A percentile compares a stretch with the other conserved stretches of the same genome.
phyloP scores from a whole-genome alignment of 2,329 filamentous ascomycete species.

The Calonectria henricotiae region DNA sequence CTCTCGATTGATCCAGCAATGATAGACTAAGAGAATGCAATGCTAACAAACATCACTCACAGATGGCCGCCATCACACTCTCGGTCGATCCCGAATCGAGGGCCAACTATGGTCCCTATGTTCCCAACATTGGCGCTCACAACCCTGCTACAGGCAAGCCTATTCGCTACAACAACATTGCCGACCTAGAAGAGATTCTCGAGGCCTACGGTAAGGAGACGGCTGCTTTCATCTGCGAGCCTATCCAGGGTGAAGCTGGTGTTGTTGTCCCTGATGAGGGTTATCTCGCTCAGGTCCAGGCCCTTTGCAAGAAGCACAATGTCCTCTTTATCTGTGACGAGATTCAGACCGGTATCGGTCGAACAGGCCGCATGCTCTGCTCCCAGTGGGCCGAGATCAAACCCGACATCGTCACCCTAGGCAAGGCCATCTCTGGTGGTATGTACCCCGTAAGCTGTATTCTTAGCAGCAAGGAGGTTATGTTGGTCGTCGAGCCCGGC shows the following conservation, averaged over 20 bases:
- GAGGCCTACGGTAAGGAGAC: constrained; percentile 87
- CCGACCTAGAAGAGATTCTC: constrained; percentile 84
- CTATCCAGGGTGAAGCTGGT: constrained; percentile 97
- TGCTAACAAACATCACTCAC: constrained; percentile 24
- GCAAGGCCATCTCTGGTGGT: constrained; percentile 97
- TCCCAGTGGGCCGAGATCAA: constrained; percentile 96
- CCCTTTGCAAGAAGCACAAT: constrained; percentile 94
- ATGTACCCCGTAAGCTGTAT: constrained; percentile 99
- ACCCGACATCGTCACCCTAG: constrained; percentile 93
- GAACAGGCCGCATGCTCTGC: constrained; percentile 94
- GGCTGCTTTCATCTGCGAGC: constrained; percentile 94
- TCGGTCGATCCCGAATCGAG: constrained; percentile 96
- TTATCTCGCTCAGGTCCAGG: constrained; percentile 86
- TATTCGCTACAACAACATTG: constrained; percentile 90
- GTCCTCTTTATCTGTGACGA: constrained; percentile 97
- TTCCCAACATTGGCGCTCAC: constrained; percentile 87
- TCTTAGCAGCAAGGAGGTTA: constrained; percentile 88
- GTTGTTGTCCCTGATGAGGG: constrained; percentile 94
- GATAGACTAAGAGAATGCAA: neutral
- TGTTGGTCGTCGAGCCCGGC: constrained; percentile 96
- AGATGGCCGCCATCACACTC: constrained; percentile 96
- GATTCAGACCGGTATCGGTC: constrained; percentile 97
- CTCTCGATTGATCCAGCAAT: neutral
- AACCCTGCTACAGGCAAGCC: constrained; percentile 82
- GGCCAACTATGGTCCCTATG: constrained; percentile 96